Base-by-base conservation (phyloP, 169 alveolate species). In the Eimeria praecox region DNA sequence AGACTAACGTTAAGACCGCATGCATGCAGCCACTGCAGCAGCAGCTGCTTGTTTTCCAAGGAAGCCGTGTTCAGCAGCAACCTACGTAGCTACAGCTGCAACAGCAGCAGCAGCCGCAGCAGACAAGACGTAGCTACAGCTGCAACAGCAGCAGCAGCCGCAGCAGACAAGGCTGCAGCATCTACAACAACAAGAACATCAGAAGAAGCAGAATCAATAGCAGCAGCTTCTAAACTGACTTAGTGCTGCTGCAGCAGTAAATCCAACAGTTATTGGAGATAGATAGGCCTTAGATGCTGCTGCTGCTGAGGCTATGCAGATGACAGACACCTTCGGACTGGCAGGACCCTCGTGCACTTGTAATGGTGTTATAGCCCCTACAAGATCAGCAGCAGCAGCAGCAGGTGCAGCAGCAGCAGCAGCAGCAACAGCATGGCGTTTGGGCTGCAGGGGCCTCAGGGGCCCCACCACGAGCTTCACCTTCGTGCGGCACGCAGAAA, bases 381-480 rank as follows among this genome's bases (percentile, higher is more conserved):
- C 73, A 30, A 5, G 56, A 8, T n/a, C n/a, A n/a, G 75, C 91
- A 30, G 91, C 91, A 69, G 49, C 80, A 16, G 49, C 27, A 52
- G 24, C 52, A 5, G 20, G 38, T 49, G 44, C 49, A 9, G 49
- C 73, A 2, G 90, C n/a, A 16, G 90, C 91, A 6, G 22, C 35
- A 24, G 91, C 52, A n/a, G 22, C 46, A 3, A 52, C 90, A 8
- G 35, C 49, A 33, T 20, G 49, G 52, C 18, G 35, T 69, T 69
- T 22, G 49, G 66, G 91, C 73, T 83, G 46, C 71, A 33, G 35
- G 4, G 54, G 73, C 91, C 49, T 30, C 49, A 54, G 75, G 46
- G 35, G 49, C 6, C 35, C 38, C 30, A 83, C 14, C 33, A 30
- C 52, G 16, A 9, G 0, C 35, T 52, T n/a, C 91, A 18, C 14